Evolutionary conservation across 2,329 filamentous ascomycete species (phyloP).

Genomic region (Xylaria sp.): DNA sequence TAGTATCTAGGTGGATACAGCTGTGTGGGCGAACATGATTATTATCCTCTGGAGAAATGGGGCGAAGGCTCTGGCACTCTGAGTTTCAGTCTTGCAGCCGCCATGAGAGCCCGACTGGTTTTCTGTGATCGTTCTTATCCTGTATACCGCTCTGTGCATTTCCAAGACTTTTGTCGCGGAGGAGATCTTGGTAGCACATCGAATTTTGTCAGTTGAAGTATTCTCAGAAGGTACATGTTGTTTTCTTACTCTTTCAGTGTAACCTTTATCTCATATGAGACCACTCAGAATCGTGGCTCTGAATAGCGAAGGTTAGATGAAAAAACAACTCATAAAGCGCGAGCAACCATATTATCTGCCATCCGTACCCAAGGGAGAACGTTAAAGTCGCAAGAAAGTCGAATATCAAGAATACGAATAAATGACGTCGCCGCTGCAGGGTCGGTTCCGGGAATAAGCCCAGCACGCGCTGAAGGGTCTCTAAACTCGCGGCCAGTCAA

Average conservation of each 20-base stretch:
- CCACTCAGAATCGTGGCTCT: background rate
- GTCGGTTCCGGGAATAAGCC: slow-evolving; percentile 15
- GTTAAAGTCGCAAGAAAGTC: background rate
- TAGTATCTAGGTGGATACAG: too few relatives aligned
- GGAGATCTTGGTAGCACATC: background rate
- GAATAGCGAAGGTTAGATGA: background rate
- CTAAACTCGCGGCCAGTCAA: background rate
- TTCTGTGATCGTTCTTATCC: background rate
- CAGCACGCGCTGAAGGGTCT: background rate
- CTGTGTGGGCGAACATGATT: background rate
- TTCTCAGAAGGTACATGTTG: too few relatives aligned
- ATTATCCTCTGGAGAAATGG: background rate
- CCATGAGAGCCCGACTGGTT: too few relatives aligned
- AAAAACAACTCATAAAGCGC: background rate
- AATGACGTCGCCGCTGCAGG: slow-evolving; percentile 10
- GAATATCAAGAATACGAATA: background rate
- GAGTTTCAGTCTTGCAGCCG: background rate
- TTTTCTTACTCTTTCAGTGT: too few relatives aligned
- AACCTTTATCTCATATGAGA: background rate
- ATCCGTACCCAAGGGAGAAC: background rate
- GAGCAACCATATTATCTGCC: background rate
- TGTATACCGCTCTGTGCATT: background rate
- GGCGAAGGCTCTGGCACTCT: background rate
- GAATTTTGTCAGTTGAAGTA: background rate
- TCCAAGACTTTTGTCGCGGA: background rate